Conservation (phyloP, 495 filamentous ascomycete genomes). For the Aspergillus coremiiformis region DNA sequence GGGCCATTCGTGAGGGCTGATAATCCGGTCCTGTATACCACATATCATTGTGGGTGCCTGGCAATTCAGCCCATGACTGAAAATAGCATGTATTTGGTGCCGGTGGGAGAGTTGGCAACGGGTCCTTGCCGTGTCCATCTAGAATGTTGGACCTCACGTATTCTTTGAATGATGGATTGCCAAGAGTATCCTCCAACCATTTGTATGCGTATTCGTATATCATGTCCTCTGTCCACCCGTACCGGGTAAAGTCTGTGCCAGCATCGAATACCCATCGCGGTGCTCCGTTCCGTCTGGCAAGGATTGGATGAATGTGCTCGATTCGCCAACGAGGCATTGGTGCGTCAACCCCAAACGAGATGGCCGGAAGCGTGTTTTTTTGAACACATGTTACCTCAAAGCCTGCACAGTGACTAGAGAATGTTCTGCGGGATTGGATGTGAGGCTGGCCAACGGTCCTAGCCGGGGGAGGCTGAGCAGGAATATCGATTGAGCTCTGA, state of each 20-base stretch:
- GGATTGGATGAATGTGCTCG: not conserved
- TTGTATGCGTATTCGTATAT: constrained; percentile 15
- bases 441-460: not conserved
- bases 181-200: constrained; percentile 15
- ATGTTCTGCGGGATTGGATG: not conserved
- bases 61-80: not conserved
- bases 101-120: constrained; percentile 14
- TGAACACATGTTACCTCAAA: not conserved
- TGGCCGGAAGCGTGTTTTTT: not conserved
- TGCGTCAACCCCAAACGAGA: not conserved
- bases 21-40: not conserved
- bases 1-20: constrained; percentile 11
- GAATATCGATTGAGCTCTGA: not conserved
- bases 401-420: constrained; percentile 9
- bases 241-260: constrained; percentile 8
- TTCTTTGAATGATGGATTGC: constrained; percentile 4
- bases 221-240: constrained; percentile 1
- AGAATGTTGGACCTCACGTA: constrained; percentile 9
- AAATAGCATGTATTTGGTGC: not conserved
- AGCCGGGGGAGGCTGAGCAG: not conserved
- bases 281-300: not conserved
- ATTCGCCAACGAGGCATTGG: constrained; percentile 16
- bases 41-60: not conserved
- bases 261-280: constrained; percentile 24
- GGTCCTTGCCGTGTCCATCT: constrained; percentile 16